phyloP scores from a whole-genome alignment of 495 filamentous ascomycete species.

The Sordaria brevicollis region DNA sequence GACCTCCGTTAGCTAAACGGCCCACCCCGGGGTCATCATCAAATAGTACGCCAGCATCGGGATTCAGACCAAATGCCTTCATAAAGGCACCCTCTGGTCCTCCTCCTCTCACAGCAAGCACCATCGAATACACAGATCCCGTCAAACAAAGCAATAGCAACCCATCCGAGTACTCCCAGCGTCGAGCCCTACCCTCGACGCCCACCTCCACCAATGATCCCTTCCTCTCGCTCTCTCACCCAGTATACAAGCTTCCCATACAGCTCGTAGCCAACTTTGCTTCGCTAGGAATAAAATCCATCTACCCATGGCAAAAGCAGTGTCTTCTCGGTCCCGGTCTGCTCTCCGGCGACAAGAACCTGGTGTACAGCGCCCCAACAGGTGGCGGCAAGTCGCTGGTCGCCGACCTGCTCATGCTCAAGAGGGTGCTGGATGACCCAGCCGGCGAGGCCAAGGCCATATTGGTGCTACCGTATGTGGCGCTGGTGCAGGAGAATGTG shows the following conservation, averaged over 20 bases:
- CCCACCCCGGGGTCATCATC: neutral
- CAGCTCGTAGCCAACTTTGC: constrained; percentile 56
- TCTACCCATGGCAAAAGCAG: constrained; percentile 78
- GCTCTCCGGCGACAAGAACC: constrained; percentile 52
- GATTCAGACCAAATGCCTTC: neutral
- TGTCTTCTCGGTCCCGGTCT: constrained; percentile 62
- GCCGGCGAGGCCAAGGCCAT: constrained; percentile 55
- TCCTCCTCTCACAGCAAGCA: constrained; percentile 25
- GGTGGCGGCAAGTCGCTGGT: constrained; percentile 76
- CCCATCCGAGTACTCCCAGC: constrained; percentile 38
- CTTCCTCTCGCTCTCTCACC: constrained; percentile 51
- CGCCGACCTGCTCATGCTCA: constrained; percentile 66
- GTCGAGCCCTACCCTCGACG: constrained; percentile 29
- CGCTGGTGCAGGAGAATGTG: constrained; percentile 74
- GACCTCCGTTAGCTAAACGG: neutral
- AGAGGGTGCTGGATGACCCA: constrained; percentile 51
- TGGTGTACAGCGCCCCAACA: constrained; percentile 79
- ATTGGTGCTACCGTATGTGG: constrained; percentile 72
- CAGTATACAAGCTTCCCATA: constrained; percentile 52
- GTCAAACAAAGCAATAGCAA: neutral
- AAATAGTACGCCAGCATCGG: neutral
- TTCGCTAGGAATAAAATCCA: constrained; percentile 51
- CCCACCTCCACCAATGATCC: constrained; percentile 47
- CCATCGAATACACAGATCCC: constrained; percentile 12
- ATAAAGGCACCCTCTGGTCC: neutral